Evolutionary conservation across 2,329 filamentous ascomycete species (phyloP).

Genomic region (Xylaria sp.): DNA sequence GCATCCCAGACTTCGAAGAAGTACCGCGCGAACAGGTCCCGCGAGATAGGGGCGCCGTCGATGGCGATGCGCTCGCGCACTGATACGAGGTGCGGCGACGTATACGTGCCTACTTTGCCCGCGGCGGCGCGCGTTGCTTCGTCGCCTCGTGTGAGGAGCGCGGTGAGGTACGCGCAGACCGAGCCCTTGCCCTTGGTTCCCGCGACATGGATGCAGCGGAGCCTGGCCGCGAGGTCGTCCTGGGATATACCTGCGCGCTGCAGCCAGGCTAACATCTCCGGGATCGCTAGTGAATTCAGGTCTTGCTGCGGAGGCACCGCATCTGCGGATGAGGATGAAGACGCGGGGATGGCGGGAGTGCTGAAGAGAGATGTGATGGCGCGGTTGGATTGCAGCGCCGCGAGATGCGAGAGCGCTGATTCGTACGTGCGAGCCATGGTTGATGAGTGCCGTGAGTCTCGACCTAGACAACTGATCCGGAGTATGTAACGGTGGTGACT

Average conservation of each 20-base stretch:
- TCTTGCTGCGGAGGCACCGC: conserved; percentile 52
- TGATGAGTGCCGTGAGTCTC: conserved; percentile 15
- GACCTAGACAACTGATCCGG: neutral
- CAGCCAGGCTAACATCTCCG: conserved; percentile 85
- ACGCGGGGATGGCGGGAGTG: conserved; percentile 50
- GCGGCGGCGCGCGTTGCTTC: conserved; percentile 37
- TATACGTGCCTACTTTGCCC: conserved; percentile 77
- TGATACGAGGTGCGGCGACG: conserved; percentile 84
- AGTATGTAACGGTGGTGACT: neutral
- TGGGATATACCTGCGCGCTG: conserved; percentile 77
- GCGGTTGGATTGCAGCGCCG: conserved; percentile 83
- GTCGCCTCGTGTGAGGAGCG: conserved; percentile 51
- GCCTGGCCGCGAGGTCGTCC: conserved; percentile 50
- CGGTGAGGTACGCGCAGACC: conserved; percentile 84
- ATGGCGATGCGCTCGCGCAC: conserved; percentile 88
- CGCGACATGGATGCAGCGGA: conserved; percentile 78
- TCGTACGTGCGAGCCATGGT: conserved; percentile 59
- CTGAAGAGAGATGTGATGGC: conserved; percentile 67
- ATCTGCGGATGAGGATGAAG: neutral
- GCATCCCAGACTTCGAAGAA: conserved; percentile 88
- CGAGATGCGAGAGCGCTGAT: conserved; percentile 78
- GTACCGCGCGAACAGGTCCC: conserved; percentile 76
- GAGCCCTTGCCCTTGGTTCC: conserved; percentile 96
- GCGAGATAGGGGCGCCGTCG: conserved; percentile 75
- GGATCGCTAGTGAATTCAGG: conserved; percentile 79